Percentiles rank a stretch among this genome's conserved stretches.
These are phyloP conservation scores for Solanum sitiens DNA, from an alignment of 257 asterid species.

Conservation along the genomic window DNA sequence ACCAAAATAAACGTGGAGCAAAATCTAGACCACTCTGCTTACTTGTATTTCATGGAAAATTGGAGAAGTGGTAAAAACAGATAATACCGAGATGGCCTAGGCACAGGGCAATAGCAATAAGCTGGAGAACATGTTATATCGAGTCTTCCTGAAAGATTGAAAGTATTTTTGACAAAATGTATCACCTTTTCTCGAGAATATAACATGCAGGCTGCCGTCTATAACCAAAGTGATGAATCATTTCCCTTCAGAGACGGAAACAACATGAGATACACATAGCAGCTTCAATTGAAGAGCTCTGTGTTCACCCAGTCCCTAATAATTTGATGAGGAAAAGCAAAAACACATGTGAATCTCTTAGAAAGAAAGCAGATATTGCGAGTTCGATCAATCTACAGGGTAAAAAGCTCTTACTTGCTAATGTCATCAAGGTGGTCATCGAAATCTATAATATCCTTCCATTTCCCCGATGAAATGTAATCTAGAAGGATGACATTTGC, in stretches of 20 bases:
- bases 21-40: neutral
- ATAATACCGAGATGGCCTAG: neutral
- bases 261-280: neutral
- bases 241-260: neutral
- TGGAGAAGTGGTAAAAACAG: neutral
- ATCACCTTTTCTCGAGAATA: neutral
- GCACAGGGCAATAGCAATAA: neutral
- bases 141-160: neutral
- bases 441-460: slow-evolving; percentile 66
- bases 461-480: slow-evolving; percentile 79
- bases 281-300: slow-evolving; percentile 39
- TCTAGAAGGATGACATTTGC: slow-evolving; percentile 72
- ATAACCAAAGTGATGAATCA: neutral
- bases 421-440: slow-evolving; percentile 91
- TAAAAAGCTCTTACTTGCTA: slow-evolving; percentile 55
- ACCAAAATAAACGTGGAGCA: neutral
- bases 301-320: slow-evolving; percentile 71
- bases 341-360: neutral
- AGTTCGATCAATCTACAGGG: neutral
- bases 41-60: neutral
- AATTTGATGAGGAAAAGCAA: neutral
- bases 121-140: neutral
- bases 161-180: neutral
- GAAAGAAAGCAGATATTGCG: neutral
- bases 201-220: neutral